Evolutionary conservation across 2,329 filamentous ascomycete genomes (phyloP).

Genomic region (Lasiodiplodia theobromae): DNA sequence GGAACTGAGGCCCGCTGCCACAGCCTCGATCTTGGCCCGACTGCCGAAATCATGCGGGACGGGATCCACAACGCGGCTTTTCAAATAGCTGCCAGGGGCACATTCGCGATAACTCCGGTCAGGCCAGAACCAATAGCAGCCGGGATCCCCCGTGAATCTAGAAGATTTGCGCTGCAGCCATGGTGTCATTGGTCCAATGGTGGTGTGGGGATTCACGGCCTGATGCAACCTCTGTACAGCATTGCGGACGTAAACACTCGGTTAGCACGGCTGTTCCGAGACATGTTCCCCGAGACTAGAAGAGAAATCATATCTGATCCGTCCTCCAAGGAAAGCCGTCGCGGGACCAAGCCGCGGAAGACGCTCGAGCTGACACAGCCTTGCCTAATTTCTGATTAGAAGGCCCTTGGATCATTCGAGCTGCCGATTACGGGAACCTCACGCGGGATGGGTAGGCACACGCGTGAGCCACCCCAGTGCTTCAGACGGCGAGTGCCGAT

Average conservation of each 20-base stretch:
- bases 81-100: not conserved
- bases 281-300: not conserved
- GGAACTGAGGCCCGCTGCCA: no score
- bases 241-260: conserved; percentile 17
- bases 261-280: not conserved
- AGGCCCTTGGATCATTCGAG: not conserved
- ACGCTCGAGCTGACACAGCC: not conserved
- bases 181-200: not conserved
- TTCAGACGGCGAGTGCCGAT: conserved; percentile 13
- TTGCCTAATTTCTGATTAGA: not conserved
- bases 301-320: conserved; percentile 9
- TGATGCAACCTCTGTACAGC: conserved; percentile 3
- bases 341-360: not conserved
- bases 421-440: conserved; percentile 24
- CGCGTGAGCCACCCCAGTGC: conserved; percentile 5
- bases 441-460: conserved; percentile 14
- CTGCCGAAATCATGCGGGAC: not conserved
- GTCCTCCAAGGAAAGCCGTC: not conserved
- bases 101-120: not conserved
- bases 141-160: not conserved
- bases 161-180: not conserved
- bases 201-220: not conserved
- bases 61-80: not conserved
- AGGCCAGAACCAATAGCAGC: not conserved
- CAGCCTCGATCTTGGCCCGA: not conserved